Conservation (phyloP, 768 basidiomycete species). For the Tylopilus balloui region DNA sequence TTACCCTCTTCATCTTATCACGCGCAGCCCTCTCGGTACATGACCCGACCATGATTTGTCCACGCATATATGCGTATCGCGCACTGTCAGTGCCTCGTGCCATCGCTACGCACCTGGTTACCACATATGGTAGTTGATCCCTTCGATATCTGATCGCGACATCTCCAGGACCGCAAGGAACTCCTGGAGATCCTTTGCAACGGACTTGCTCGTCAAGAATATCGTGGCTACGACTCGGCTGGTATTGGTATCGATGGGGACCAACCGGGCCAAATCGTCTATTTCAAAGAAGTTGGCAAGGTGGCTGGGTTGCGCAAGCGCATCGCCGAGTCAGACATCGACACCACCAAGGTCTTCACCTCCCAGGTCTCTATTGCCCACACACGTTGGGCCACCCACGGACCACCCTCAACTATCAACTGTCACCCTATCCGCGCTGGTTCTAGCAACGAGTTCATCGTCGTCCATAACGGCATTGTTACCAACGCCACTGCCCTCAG, state of each 20-base stretch:
- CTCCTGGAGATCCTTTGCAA: constrained; percentile 87
- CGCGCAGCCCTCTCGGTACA: background rate
- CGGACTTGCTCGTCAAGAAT: constrained; percentile 93
- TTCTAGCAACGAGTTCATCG: constrained; percentile 72
- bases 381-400: constrained; percentile 99
- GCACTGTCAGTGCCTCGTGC: background rate
- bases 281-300: constrained; percentile 98
- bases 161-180: constrained; percentile 73
- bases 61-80: constrained; percentile 9
- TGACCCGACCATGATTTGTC: background rate
- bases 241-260: constrained; percentile 91
- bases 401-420: constrained; percentile 80
- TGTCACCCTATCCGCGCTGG: constrained; percentile 95
- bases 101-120: constrained; percentile 2
- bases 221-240: constrained; percentile 97
- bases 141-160: constrained; percentile 10
- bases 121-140: constrained; percentile 20
- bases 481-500: constrained; percentile 89
- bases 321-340: constrained; percentile 65
- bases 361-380: constrained; percentile 97
- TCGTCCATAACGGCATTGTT: constrained; percentile 99
- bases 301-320: constrained; percentile 89
- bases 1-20: background rate
- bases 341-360: constrained; percentile 72
- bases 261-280: constrained; percentile 65